A percentile compares a stretch with the other conserved stretches of the same genome.
These are phyloP conservation scores for Flagelloscypha sp. DNA, from an alignment of 768 basidiomycete species.

Conservation along the genomic window DNA sequence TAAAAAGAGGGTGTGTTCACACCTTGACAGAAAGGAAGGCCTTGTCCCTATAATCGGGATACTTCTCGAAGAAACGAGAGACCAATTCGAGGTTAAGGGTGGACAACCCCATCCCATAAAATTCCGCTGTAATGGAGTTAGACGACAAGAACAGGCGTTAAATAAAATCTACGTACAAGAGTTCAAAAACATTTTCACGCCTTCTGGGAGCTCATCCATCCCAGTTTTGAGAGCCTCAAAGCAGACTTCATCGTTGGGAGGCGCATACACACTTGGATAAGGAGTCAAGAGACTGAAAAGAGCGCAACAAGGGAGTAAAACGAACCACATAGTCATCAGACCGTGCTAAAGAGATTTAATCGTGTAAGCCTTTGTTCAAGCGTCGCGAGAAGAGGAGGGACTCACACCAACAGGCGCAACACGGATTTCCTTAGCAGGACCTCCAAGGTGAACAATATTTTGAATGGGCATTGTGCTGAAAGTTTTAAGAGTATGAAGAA, in stretches of 20 bases:
- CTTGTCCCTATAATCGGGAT: conserved; percentile 20
- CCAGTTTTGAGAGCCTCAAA: conserved; percentile 43
- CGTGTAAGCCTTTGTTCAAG: background rate
- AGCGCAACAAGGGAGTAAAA: conserved; percentile 27
- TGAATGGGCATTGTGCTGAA: too few species aligned
- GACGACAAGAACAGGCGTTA: background rate
- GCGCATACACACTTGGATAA: too few species aligned
- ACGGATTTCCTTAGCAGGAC: conserved; percentile 15
- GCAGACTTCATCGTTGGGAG: conserved; percentile 39
- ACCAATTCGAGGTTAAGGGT: conserved; percentile 40
- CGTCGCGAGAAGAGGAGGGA: background rate
- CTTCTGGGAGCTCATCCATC: conserved; percentile 22
- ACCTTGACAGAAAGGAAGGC: conserved; percentile 23
- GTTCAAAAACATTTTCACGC: conserved; percentile 32
- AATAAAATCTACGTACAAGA: conserved; percentile 19
- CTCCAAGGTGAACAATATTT: conserved; percentile 18
- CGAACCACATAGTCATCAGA: conserved; percentile 42
- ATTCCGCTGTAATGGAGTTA: conserved; percentile 28
- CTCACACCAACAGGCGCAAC: conserved; percentile 22
- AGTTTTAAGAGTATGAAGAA: too few species aligned
- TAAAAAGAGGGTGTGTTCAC: too few species aligned
- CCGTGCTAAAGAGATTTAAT: conserved; percentile 22
- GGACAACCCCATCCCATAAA: conserved; percentile 32
- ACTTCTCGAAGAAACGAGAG: conserved; percentile 35
- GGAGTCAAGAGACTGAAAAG: too few species aligned